Conservation (phyloP, 2,329 filamentous ascomycete genomes). For the Gnomoniopsis sp. region DNA sequence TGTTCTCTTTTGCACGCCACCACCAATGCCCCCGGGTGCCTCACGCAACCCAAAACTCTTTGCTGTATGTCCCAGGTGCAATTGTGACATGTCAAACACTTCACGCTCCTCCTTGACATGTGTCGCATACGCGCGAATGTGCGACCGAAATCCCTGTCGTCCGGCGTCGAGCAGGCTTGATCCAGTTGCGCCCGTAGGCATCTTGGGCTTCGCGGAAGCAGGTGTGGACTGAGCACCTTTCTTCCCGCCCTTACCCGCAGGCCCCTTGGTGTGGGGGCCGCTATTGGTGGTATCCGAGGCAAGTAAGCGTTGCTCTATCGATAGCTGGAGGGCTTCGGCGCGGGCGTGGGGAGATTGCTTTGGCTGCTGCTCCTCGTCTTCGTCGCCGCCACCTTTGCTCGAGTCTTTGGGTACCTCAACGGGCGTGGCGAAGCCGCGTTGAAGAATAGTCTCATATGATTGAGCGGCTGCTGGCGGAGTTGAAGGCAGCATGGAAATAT, state of each 20-base stretch:
- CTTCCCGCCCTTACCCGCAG: slow-evolving; percentile 18
- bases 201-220: background rate
- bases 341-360: slow-evolving; percentile 40
- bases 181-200: slow-evolving; percentile 23
- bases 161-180: slow-evolving; percentile 74
- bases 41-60: slow-evolving; percentile 92
- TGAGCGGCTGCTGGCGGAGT: slow-evolving; percentile 46
- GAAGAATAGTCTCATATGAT: slow-evolving; percentile 52
- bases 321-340: slow-evolving; percentile 56
- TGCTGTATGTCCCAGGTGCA: slow-evolving; percentile 89
- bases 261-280: slow-evolving; percentile 15
- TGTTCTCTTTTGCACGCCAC: slow-evolving; percentile 46
- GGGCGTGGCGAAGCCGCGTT: slow-evolving; percentile 61
- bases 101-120: slow-evolving; percentile 80
- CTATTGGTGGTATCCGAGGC: slow-evolving; percentile 22
- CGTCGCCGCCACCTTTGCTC: slow-evolving; percentile 61
- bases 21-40: slow-evolving; percentile 77
- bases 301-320: slow-evolving; percentile 57
- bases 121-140: slow-evolving; percentile 92
- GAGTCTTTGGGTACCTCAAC: slow-evolving; percentile 56
- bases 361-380: slow-evolving; percentile 43
- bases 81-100: slow-evolving; percentile 86
- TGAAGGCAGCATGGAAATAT: slow-evolving; percentile 67
- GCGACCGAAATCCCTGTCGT: slow-evolving; percentile 82
- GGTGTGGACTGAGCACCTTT: slow-evolving; percentile 37